phyloP scores from a whole-genome alignment of 2,329 filamentous ascomycete species.

The Helotiales sp. region DNA sequence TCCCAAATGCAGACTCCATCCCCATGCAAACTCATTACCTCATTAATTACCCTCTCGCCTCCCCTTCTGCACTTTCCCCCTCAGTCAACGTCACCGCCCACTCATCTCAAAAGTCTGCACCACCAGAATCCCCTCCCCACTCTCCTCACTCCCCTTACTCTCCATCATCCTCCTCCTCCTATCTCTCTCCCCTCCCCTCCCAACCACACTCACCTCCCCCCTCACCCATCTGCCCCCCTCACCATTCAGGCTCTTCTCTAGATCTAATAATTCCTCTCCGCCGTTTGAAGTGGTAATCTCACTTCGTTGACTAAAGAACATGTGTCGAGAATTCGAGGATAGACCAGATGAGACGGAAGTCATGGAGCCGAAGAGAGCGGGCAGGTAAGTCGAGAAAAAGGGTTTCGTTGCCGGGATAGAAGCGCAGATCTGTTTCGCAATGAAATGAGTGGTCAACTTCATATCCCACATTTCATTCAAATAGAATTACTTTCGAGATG shows the following conservation, averaged over 20 bases:
- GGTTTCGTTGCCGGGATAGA: constrained; percentile 52
- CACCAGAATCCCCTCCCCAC: constrained; percentile 1
- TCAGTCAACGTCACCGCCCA: neutral
- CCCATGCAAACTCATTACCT: no score
- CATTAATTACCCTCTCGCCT: no score
- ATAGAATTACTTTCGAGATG: neutral
- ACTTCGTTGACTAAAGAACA: no score
- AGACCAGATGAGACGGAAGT: neutral
- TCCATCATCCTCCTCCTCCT: neutral
- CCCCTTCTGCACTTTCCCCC: no score
- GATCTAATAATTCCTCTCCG: neutral
- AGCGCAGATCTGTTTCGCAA: constrained; percentile 48
- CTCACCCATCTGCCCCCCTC: neutral
- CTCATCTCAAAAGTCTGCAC: constrained; percentile 12
- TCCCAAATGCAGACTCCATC: no score
- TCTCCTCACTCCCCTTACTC: neutral
- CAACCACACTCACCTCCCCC: neutral
- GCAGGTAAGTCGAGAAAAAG: constrained; percentile 45
- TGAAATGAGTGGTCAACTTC: neutral
- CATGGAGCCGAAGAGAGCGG: constrained; percentile 23
- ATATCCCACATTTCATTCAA: neutral
- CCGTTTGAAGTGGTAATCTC: neutral
- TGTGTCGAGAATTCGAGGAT: no score
- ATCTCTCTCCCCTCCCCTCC: neutral
- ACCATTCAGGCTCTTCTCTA: neutral